A percentile compares a stretch with the other conserved stretches of the same genome.
phyloP scores from a whole-genome alignment of 768 basidiomycete species.

The Podaxis sp. region DNA sequence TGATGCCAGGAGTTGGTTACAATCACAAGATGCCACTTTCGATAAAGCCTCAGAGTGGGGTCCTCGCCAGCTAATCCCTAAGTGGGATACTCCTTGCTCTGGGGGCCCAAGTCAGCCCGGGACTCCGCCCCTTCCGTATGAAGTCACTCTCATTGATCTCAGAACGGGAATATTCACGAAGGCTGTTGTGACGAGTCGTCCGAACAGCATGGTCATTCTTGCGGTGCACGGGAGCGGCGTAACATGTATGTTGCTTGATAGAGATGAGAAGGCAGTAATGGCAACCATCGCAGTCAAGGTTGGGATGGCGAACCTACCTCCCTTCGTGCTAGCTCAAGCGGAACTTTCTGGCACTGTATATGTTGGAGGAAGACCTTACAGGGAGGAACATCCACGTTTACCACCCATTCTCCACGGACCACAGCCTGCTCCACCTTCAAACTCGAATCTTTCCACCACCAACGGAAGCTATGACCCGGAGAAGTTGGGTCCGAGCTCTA shows the following conservation, averaged over 20 bases:
- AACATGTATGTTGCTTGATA: constrained; percentile 23
- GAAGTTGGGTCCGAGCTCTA: not conserved
- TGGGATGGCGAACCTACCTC: constrained; percentile 24
- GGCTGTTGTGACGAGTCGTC: constrained; percentile 8
- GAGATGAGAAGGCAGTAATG: constrained; percentile 9
- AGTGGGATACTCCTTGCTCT: constrained; percentile 1
- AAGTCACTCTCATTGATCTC: constrained; percentile 13
- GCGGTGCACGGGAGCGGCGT: constrained; percentile 23
- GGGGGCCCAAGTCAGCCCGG: not conserved
- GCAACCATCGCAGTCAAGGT: constrained; percentile 14
- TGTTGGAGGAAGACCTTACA: not conserved
- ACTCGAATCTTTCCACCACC: not conserved
- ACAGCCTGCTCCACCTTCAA: not conserved
- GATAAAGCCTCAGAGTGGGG: constrained; percentile 17
- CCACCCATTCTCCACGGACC: not conserved
- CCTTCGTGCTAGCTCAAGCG: constrained; percentile 20
- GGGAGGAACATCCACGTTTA: not conserved
- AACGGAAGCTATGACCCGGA: not conserved
- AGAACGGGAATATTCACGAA: constrained; percentile 8
- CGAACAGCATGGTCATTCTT: constrained; percentile 17
- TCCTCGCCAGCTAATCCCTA: constrained; percentile 10
- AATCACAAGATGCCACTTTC: constrained; percentile 16
- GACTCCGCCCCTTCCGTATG: not conserved
- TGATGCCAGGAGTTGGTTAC: constrained; percentile 3
- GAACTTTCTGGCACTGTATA: constrained; percentile 7